Evolutionary conservation across 192 early-diverging fungal species (phyloP).

Genomic region (Entomortierella lignicola): DNA sequence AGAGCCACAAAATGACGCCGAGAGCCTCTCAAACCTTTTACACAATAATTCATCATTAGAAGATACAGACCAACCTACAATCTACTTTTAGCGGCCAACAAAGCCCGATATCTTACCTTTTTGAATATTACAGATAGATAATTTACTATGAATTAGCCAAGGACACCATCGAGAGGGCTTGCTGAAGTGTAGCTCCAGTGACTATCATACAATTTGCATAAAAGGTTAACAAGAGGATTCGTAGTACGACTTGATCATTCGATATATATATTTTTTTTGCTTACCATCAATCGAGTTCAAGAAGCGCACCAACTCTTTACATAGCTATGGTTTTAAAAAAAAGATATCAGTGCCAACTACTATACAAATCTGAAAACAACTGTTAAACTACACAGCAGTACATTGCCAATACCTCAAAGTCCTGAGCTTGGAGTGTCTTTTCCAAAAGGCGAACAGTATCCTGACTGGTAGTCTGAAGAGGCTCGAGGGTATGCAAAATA

Average conservation of each 20-base stretch:
- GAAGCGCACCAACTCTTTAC: slow-evolving; percentile 84
- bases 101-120: background rate
- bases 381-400: background rate
- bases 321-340: slow-evolving; percentile 54
- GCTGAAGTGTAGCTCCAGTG: slow-evolving; percentile 59
- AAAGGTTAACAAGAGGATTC: background rate
- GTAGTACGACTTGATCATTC: too few species aligned
- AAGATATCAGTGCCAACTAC: too few species aligned
- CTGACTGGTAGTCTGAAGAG: slow-evolving; percentile 55
- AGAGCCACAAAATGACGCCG: background rate
- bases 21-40: slow-evolving; percentile 53
- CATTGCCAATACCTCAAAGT: slow-evolving; percentile 74
- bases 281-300: slow-evolving; percentile 82
- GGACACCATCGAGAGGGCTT: slow-evolving; percentile 53
- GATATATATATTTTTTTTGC: background rate
- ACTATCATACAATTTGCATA: slow-evolving; percentile 20
- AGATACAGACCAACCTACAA: background rate
- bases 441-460: slow-evolving; percentile 78
- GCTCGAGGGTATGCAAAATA: slow-evolving; percentile 92
- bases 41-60: slow-evolving; percentile 45
- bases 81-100: background rate
- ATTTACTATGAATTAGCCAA: slow-evolving; percentile 4
- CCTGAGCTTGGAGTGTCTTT: slow-evolving; percentile 76
- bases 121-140: background rate
- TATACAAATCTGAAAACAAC: slow-evolving; percentile 10